Conservation (phyloP, 805 yeast species). For the Spathaspora arborariae region DNA sequence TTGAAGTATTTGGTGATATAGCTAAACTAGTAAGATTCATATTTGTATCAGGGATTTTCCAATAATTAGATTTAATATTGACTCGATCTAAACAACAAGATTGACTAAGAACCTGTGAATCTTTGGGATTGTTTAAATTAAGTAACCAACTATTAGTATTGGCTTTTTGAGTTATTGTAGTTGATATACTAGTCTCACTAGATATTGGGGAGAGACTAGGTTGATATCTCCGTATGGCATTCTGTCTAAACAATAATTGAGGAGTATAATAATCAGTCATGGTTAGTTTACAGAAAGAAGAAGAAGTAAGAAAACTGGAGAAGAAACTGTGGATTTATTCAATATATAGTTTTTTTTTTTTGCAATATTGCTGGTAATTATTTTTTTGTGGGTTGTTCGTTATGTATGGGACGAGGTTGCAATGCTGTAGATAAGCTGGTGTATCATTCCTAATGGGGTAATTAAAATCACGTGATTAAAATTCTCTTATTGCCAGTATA, state of each 20-base stretch:
- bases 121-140: slow-evolving; percentile 20
- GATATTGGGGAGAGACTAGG: slow-evolving; percentile 21
- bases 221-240: slow-evolving; percentile 31
- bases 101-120: slow-evolving; percentile 36
- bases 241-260: slow-evolving; percentile 38
- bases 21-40: slow-evolving; percentile 45
- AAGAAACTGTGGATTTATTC: background rate
- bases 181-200: slow-evolving; percentile 10
- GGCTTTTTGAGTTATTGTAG: slow-evolving; percentile 2
- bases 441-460: no score
- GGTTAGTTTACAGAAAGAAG: background rate
- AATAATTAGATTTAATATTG: slow-evolving; percentile 41
- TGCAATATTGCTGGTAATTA: background rate
- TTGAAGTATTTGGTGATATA: slow-evolving; percentile 13
- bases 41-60: slow-evolving; percentile 43
- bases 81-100: slow-evolving; percentile 37
- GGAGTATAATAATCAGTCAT: slow-evolving; percentile 38
- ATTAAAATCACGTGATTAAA: no score
- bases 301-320: background rate
- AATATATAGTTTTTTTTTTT: background rate
- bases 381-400: background rate
- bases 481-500: no score
- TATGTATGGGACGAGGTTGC: no score
- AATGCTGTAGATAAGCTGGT: no score
- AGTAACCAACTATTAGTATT: slow-evolving; percentile 25